Evolutionary conservation across 306 rosid genomes (phyloP).

Genomic region (Pyrus betulifolia): DNA sequence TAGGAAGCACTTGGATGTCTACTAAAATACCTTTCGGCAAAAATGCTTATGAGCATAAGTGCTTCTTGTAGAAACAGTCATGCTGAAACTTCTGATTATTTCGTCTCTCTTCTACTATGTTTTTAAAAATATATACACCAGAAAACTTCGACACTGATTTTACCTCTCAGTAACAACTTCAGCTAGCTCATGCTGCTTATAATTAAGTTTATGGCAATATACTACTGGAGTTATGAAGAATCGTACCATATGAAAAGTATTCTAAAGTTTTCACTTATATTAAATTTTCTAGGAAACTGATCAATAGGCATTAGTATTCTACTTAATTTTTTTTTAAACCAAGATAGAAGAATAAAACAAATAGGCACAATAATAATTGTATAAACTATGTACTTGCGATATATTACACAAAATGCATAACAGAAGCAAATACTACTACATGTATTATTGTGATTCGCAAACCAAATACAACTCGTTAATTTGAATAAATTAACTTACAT

Average conservation of each 20-base stretch:
- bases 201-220: background rate
- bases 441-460: constrained; percentile 1
- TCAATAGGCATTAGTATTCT: background rate
- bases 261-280: too few species aligned
- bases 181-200: background rate
- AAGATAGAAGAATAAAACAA: background rate
- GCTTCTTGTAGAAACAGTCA: background rate
- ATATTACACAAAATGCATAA: too few species aligned
- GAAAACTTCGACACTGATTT: background rate
- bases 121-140: background rate
- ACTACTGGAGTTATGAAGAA: too few species aligned
- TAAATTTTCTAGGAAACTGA: too few species aligned
- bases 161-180: background rate
- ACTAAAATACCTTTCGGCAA: background rate
- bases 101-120: background rate
- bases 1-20: background rate
- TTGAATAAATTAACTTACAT: constrained; percentile 1
- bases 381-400: too few species aligned
- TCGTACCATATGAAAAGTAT: too few species aligned
- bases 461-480: constrained; percentile 11
- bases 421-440: background rate
- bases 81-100: background rate
- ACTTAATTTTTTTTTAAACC: background rate
- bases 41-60: background rate
- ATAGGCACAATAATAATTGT: background rate